Evolutionary conservation across 768 basidiomycete genomes (phyloP).

Genomic region (Phylloporus sp.): DNA sequence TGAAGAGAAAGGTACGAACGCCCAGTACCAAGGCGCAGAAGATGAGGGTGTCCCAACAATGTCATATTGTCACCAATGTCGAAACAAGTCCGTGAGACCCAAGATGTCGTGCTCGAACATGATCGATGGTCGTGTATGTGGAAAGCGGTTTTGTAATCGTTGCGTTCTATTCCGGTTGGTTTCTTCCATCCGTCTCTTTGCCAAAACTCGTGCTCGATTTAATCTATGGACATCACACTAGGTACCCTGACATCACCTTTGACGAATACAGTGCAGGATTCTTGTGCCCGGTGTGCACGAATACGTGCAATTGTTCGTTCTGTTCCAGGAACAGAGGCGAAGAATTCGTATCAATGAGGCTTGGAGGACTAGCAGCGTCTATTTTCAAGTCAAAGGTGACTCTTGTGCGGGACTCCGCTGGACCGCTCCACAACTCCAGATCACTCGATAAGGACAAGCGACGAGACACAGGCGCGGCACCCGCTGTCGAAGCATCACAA

Average conservation of each 20-base stretch:
- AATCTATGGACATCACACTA: slow-evolving; percentile 9
- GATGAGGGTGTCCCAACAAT: neutral
- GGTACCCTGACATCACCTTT: slow-evolving; percentile 40
- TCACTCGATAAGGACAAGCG: neutral
- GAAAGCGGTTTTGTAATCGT: slow-evolving; percentile 33
- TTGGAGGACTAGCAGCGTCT: slow-evolving; percentile 20
- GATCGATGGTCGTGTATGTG: slow-evolving; percentile 20
- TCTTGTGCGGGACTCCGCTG: slow-evolving; percentile 18
- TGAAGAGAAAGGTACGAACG: neutral
- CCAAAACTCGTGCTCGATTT: neutral
- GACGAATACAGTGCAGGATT: slow-evolving; percentile 29
- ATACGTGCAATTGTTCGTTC: slow-evolving; percentile 46
- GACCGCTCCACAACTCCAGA: neutral
- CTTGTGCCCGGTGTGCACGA: slow-evolving; percentile 43
- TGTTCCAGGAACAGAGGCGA: slow-evolving; percentile 48
- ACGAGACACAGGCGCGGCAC: neutral
- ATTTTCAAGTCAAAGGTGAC: slow-evolving; percentile 22
- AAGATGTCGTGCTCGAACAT: slow-evolving; percentile 36
- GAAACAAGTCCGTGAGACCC: slow-evolving; percentile 20
- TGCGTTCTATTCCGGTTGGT: slow-evolving; percentile 34
- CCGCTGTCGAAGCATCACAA: neutral
- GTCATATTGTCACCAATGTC: slow-evolving; percentile 37
- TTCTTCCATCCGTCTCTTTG: neutral
- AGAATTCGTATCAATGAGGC: slow-evolving; percentile 36
- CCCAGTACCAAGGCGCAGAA: neutral